phyloP scores from a whole-genome alignment of 2,329 filamentous ascomycete genomes.

The Geosmithia morbida region DNA sequence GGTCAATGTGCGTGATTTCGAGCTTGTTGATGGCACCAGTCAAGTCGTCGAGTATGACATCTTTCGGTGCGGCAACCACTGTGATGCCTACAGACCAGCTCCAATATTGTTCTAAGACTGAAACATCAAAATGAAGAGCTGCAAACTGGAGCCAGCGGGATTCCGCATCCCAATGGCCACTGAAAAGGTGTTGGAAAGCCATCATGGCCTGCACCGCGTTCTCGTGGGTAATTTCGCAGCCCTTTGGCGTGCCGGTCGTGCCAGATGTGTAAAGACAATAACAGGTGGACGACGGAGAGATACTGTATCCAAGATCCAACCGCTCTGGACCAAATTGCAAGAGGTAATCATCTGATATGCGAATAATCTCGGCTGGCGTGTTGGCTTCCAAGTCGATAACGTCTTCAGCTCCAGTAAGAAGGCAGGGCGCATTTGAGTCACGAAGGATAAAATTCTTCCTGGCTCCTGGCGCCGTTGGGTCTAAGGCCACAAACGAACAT shows the following conservation, averaged over 20 bases:
- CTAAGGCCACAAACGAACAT: slow-evolving; percentile 68
- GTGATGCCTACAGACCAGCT: slow-evolving; percentile 85
- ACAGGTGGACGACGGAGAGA: slow-evolving; percentile 41
- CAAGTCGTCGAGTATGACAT: slow-evolving; percentile 76
- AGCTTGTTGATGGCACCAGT: slow-evolving; percentile 56
- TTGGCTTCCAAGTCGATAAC: slow-evolving; percentile 16
- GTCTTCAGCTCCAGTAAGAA: slow-evolving; percentile 37
- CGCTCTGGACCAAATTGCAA: slow-evolving; percentile 5
- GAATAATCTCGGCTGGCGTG: slow-evolving; percentile 14
- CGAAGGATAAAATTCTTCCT: slow-evolving; percentile 65
- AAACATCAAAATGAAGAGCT: slow-evolving; percentile 89
- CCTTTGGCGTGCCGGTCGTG: slow-evolving; percentile 76
- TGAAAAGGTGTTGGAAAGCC: slow-evolving; percentile 68
- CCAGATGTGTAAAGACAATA: slow-evolving; percentile 84
- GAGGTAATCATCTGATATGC: slow-evolving; percentile 16
- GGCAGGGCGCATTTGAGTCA: slow-evolving; percentile 52
- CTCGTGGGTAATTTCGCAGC: slow-evolving; percentile 76
- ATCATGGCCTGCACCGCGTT: slow-evolving; percentile 85
- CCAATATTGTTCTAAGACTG: slow-evolving; percentile 88
- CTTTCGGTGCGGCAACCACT: slow-evolving; percentile 67
- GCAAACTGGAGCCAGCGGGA: slow-evolving; percentile 89
- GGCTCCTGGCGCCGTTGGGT: slow-evolving; percentile 55
- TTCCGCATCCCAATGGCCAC: slow-evolving; percentile 52
- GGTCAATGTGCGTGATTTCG: slow-evolving; percentile 75
- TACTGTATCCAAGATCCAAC: slow-evolving; percentile 2